Base-by-base conservation (phyloP, 2,329 filamentous ascomycete species). In the Tolypocladium endophyticum region DNA sequence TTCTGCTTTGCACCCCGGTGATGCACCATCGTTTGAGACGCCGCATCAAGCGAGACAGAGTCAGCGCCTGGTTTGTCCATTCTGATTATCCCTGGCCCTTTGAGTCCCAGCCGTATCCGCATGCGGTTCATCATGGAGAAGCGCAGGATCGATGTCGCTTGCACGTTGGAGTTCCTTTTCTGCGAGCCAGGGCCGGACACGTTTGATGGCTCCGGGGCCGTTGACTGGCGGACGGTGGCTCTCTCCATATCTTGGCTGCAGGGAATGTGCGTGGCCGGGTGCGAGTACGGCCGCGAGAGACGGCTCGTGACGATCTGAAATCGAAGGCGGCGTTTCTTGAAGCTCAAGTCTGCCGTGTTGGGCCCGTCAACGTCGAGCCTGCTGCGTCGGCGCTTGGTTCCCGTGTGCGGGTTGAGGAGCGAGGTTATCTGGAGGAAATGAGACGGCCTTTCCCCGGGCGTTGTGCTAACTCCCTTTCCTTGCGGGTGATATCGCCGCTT, bases 191-290 rank as follows among this genome's bases (percentile, higher is more conserved):
- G 65, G 25, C 25, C 25, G 2, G 25, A 12, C n/a, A n/a, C 20
- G 2, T 54, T 54, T 3, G 20, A 18, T 20, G 20, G 30, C 11
- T n/a, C 30, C 20, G 11, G 11, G 77, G 70, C 5, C 77, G 36
- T 80, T 65, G 58, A 83, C 79, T 4, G 78, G 73, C 65, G 75
- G 38, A 30, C 14, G 7, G 23, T n/a, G 14, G 52, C 25, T 35
- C 20, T 54, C 30, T 57, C 79, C 63, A 80, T 76, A 5, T 78
- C 76, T 1, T 75, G 71, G 14, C 72, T 67, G 16, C 75, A 77
- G 59, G 84, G 85, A 60, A 89, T 88, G 66, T 90, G 86, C 52
- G 86, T 85, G 3, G 87, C 85, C 0, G 87, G 87, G 35, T 82
- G 77, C 0, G 87, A 89, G 71, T 84, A 90, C 1, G 87, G 87